Evolutionary conservation across 305 asterid genomes (phyloP).

Genomic region (Petunia hybrid): DNA sequence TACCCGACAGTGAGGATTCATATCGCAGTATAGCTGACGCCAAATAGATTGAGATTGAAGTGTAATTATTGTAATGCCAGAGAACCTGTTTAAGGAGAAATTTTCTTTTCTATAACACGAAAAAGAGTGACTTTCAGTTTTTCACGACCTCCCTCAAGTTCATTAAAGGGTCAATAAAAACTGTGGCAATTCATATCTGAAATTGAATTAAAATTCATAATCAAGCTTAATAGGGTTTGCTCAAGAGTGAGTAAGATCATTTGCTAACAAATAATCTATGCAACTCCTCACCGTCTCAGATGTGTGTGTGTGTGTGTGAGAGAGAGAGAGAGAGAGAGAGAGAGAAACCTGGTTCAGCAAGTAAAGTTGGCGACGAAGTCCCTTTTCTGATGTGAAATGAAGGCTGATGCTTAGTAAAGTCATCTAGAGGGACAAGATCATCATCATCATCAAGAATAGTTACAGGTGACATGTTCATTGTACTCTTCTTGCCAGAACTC

Average conservation of each 20-base stretch:
- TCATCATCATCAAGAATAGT: slow-evolving; percentile 42
- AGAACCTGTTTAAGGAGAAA: neutral
- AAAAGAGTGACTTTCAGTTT: neutral
- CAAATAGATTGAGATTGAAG: neutral
- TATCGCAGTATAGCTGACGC: neutral
- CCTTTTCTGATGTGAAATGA: slow-evolving; percentile 51
- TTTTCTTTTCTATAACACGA: neutral
- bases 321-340: neutral
- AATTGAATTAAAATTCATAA: slow-evolving; percentile 1
- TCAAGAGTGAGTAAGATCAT: slow-evolving; percentile 7
- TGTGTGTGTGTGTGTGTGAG: neutral
- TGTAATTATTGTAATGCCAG: too few species aligned
- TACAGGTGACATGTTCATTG: slow-evolving; percentile 36
- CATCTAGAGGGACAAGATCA: slow-evolving; percentile 58
- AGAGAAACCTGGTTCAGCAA: slow-evolving; percentile 57
- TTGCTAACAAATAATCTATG: neutral
- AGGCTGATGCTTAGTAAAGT: slow-evolving; percentile 42
- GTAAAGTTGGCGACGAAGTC: slow-evolving; percentile 41
- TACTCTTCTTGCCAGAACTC: slow-evolving; percentile 38
- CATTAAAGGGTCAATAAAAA: neutral
- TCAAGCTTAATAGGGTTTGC: neutral
- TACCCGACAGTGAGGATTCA: neutral
- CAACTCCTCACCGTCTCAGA: neutral
- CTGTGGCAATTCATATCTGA: neutral
- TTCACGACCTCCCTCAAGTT: neutral